Conservation (phyloP, 192 early-diverging fungal species). For the Lunasporangiospora selenospora region DNA sequence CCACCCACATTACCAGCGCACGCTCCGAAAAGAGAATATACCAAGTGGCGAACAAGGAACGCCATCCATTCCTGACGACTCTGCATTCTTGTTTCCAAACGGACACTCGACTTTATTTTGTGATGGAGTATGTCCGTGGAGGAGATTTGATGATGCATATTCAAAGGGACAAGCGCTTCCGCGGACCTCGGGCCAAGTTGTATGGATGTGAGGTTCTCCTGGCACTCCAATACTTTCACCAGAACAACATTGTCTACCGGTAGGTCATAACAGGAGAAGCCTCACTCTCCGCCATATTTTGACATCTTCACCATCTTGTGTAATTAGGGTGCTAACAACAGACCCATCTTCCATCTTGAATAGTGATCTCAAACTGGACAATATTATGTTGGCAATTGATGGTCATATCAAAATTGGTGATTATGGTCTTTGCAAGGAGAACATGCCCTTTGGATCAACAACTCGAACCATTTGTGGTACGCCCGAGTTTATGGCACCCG, state of each 20-base stretch:
- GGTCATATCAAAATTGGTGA: slow-evolving; percentile 87
- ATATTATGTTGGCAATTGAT: slow-evolving; percentile 67
- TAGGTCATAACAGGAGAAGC: too few species aligned
- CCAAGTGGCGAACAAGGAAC: slow-evolving; percentile 87
- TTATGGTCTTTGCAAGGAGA: slow-evolving; percentile 87
- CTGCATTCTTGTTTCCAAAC: slow-evolving; percentile 98
- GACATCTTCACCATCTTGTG: too few species aligned
- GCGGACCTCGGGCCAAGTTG: slow-evolving; percentile 87
- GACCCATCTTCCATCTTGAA: not conserved
- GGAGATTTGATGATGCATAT: slow-evolving; percentile 99
- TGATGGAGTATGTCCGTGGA: slow-evolving; percentile 97
- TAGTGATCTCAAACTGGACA: slow-evolving; percentile 77
- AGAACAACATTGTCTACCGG: slow-evolving; percentile 87
- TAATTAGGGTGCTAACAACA: not conserved
- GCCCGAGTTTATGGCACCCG: slow-evolving; percentile 81
- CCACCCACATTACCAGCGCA: slow-evolving; percentile 85
- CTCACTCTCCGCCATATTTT: too few species aligned
- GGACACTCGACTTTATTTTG: slow-evolving; percentile 94
- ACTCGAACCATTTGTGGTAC: slow-evolving; percentile 75
- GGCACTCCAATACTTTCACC: slow-evolving; percentile 92
- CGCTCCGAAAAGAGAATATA: slow-evolving; percentile 95
- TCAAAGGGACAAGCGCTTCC: slow-evolving; percentile 88
- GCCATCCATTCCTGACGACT: slow-evolving; percentile 95
- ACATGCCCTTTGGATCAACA: slow-evolving; percentile 13
- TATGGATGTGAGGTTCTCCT: slow-evolving; percentile 93